Evolutionary conservation across 768 basidiomycete genomes (phyloP), one percentile per base, ranked within the genome.

Genomic region (Amanita inopinata): DNA sequence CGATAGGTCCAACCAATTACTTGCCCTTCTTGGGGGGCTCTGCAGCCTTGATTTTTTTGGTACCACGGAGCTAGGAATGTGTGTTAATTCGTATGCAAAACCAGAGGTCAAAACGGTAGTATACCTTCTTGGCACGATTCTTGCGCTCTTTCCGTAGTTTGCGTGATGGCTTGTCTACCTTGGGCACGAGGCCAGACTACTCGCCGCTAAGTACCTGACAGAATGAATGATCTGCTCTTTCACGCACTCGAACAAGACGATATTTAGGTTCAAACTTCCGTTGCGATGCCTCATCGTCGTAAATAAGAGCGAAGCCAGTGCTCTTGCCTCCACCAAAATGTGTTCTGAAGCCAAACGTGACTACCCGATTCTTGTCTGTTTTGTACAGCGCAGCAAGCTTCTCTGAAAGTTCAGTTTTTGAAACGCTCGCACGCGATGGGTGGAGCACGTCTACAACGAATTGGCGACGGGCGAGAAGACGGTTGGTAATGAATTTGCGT

Each of bases 61-160:
- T 92, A 55, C 94, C 93, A 59, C 93, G 88, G 69, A 92, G 67
- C 92, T 97, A 54, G 14, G 10, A 45, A 47, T 40, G 37, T n/a
- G n/a, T n/a, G 45, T 44, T 34, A 45, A 22, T 31, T 56, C 24
- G 53, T 46, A 51, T 31, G 10, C 3, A 38, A 20, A 30, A 18
- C 15, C 18, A 20, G 15, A 43, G 11, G 34, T 14, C 17, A 9
- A 30, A 47, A 28, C 18, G 39, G 18, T 15, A 19, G 28, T 46
- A 14, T 19, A 90, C 93, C 83, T 97, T 98, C 86, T 99, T 99
- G 49, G 86, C 78, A 62, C 94, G 83, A 71, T 99, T 99, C 80
- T 99, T 99, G 58, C 96, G 81, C 74, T 98, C 94, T 74, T 98
- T 97, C 67, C 96, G 84, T 66, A 98, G 80, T 66, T 98, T 98